Evolutionary conservation across 192 early-diverging fungal genomes (phyloP), one percentile per base, ranked within the genome.

Genomic region (Coemansia sp.): DNA sequence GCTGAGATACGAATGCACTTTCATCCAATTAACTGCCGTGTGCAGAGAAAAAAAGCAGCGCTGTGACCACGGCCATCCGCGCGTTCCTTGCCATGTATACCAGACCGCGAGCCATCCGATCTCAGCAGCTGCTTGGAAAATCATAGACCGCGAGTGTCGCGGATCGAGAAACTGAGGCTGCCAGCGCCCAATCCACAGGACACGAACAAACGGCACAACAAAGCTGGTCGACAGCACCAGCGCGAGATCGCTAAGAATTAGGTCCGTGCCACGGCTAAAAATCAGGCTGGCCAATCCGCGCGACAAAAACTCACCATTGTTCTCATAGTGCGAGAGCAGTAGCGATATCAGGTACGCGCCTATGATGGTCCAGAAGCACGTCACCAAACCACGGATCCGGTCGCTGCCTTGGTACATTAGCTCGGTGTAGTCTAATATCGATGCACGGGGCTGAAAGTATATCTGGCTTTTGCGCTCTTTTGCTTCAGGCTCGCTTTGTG

Each of bases 21-120:
- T 98, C 94, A 98, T 94, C 72, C 96, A 84, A 88, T 94, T 96
- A 14, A 92, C 87, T 43, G 93, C 91, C 2, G 89, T 85, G 71
- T 98, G 96, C 29, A 96, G 77, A 0, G 86, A 84, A 72, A 96
- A 93, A 47, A 89, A 93, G 50, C 92, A 91, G 6, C 87, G 87
- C 75, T 98, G 94, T 8, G 93, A 88, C 93, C 94, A 95, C 14
- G 87, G 87, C 93, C 93, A 95, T 38, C 91, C 84, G 59, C 85
- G 83, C 58, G 76, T 55, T 27, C 67, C 79, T 51, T 82, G 72
- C 88, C 89, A 91, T 9, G 59, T 68, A 43, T 88, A 84, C 57
- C 82, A 83, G 25, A 74, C 57, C 27, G 81, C 77, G 52, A 93
- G 68, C 69, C 89, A 89, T 6, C 65, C 29, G 10, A 79, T n/a